Base-by-base conservation (phyloP, 2,329 filamentous ascomycete species). In the Xylaria sp. region DNA sequence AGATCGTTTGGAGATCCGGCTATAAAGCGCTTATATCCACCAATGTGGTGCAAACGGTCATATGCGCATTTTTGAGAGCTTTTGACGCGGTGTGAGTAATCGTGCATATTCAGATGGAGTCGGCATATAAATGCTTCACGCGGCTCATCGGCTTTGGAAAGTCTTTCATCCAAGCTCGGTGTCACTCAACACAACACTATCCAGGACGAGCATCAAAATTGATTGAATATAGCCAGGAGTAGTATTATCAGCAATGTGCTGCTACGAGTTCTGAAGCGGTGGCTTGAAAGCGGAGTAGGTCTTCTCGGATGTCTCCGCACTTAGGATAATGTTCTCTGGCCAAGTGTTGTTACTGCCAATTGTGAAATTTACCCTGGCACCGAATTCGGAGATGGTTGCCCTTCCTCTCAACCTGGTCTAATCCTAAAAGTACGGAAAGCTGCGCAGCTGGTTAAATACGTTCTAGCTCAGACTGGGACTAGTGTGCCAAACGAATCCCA, bases 1-100 rank as follows among this genome's bases (percentile, higher is more conserved):
- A 18, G 23, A 37, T 48, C 12, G 18, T 37, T 20, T 20, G 48
- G 55, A 54, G 50, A 59, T n/a, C 39, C 65, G 65, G 65, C 46
- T 46, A 64, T 67, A 64, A 67, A 54, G 34, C 34, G 10, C 39
- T 64, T 67, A 67, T 64, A 39, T 59, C 65, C 65, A 50, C 65
- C 65, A 51, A 57, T 63, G 39, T 23, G 25, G 20, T 63, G 52
- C 15, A 31, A n/a, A 37, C 10, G 41, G 41, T 25, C 31, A 28
- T 13, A 58, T 10, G 34, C 31, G 18, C 8, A 20, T 39, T 46
- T 39, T 34, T 20, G 31, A 31, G 25, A 39, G 25, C 23, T 34
- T 9, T 65, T 12, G 55, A 41, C 31, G 31, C 6, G 18, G 39
- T 66, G 39, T 55, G 37, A 52, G 64, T 60, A 20, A 55, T 41